Percentiles rank a stretch among this genome's conserved stretches.
These are phyloP conservation scores for Suillus subluteus DNA, from an alignment of 768 basidiomycete species.

Conservation along the genomic window DNA sequence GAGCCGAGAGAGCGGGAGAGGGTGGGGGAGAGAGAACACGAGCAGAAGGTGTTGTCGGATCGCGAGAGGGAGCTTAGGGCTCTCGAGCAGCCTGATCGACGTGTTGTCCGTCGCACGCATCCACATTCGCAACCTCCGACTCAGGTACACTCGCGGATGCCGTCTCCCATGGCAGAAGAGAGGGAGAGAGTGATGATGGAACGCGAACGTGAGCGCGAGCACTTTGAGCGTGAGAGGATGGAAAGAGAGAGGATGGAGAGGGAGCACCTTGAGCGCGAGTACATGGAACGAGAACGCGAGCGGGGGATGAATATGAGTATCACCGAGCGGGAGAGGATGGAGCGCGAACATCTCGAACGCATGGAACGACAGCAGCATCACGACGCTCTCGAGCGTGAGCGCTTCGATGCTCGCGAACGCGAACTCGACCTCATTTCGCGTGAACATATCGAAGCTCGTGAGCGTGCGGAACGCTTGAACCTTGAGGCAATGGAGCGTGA, in stretches of 20 bases:
- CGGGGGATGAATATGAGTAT: conserved; percentile 5
- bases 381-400: conserved; percentile 35
- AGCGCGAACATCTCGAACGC: conserved; percentile 33
- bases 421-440: conserved; percentile 5
- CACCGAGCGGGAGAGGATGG: conserved; percentile 22
- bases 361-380: conserved; percentile 32
- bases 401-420: conserved; percentile 18
- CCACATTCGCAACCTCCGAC: conserved; percentile 4
- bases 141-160: background rate
- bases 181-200: conserved; percentile 24
- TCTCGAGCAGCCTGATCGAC: conserved; percentile 8
- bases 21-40: conserved; percentile 33
- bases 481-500: conserved; percentile 1
- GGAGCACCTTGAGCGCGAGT: conserved; percentile 35
- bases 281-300: conserved; percentile 31
- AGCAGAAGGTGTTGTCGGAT: conserved; percentile 30
- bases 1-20: conserved; percentile 33
- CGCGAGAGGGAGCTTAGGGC: conserved; percentile 22
- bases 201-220: conserved; percentile 25
- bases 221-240: conserved; percentile 30
- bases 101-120: background rate
- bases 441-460: conserved; percentile 14
- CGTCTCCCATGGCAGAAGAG: conserved; percentile 20
- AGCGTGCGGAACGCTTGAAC: conserved; percentile 16
- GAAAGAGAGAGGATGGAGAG: conserved; percentile 38